Evolutionary conservation across 805 yeast species (phyloP), one percentile per base, ranked within the genome.

Genomic region (Candida yuanshanica): DNA sequence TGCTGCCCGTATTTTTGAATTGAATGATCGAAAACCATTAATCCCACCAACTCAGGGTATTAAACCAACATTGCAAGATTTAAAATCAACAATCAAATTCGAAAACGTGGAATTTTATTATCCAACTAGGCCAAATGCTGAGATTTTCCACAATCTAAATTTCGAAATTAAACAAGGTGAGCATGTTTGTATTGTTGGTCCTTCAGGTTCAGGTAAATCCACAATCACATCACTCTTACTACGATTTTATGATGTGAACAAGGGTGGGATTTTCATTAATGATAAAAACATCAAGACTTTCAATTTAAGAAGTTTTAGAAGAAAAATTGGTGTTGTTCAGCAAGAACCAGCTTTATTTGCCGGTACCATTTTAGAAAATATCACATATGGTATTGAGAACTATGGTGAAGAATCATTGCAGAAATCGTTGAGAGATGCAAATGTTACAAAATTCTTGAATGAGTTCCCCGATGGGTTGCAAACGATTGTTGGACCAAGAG

Each of bases 201-300:
- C 96, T n/a, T 83, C 95, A 25, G 98, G 98, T 2, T 85, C 95
- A 46, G 98, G 98, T 20, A 91, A 91, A 60, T 86, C 95, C 14
- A 90, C 97, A 0, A 77, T 91, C 3, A 74, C 90, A 7, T 86
- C 90, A 39, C 65, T 91, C 39, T 64, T 91, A 35, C 63, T 90
- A 51, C 70, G 98, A 44, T 86, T 85, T 57, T 91, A 91, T 62
- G 96, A 89, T 53, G 90, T 95, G 2, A 57, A 59, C 11, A 45
- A 59, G 0, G 98, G 98, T 20, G 52, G 62, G 7, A 77, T 91
- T 25, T 51, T 65, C 4, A 70, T 90, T 17, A 89, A 89, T 46
- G 78, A 77, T 11, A 74, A 77, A 40, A 70, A 82, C 46, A 72
- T 91, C 45, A 64, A 66, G 29, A 74, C 76, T 16, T 71, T 84